A percentile compares a stretch with the other conserved stretches of the same genome.
phyloP scores from a whole-genome alignment of 2,329 filamentous ascomycete species.

The Venturiaceae sp. region DNA sequence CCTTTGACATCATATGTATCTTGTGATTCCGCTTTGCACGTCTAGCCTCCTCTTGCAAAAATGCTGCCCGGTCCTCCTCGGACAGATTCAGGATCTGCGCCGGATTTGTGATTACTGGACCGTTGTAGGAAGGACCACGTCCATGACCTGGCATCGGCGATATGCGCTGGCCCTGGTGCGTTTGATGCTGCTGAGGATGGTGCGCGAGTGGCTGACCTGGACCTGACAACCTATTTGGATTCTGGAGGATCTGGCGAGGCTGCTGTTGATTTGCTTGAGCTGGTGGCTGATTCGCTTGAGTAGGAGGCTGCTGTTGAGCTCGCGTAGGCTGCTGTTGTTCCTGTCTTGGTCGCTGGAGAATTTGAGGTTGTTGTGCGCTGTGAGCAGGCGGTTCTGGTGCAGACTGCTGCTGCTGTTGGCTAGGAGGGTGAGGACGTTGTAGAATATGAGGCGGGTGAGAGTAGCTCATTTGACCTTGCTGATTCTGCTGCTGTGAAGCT shows the following conservation, averaged over 20 bases:
- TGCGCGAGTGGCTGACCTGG: conserved; percentile 27
- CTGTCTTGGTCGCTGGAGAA: conserved; percentile 25
- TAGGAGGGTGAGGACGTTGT: conserved; percentile 31
- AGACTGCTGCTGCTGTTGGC: conserved; percentile 27
- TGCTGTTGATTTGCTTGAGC: conserved; percentile 22
- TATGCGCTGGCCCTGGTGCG: not conserved
- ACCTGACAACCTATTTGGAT: conserved; percentile 54
- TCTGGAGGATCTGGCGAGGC: conserved; percentile 71
- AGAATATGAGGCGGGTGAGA: conserved; percentile 34
- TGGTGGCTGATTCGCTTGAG: conserved; percentile 13
- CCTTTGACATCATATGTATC: conserved; percentile 84
- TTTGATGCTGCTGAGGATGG: conserved; percentile 1
- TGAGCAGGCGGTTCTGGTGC: conserved; percentile 10
- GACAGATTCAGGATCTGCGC: conserved; percentile 68
- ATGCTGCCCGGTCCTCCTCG: conserved; percentile 74
- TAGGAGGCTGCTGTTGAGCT: conserved; percentile 14
- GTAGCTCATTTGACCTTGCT: conserved; percentile 30
- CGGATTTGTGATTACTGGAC: conserved; percentile 53
- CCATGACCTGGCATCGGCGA: not conserved
- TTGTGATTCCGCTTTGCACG: conserved; percentile 97
- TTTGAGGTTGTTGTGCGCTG: conserved; percentile 23
- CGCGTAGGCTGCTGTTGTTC: conserved; percentile 9
- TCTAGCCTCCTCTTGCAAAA: conserved; percentile 84
- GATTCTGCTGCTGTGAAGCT: conserved; percentile 18
- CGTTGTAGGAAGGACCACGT: conserved; percentile 38